These are phyloP conservation scores for Vickermania ingenoplastis DNA, from an alignment of 208 protist species.

Conservation along the genomic window DNA sequence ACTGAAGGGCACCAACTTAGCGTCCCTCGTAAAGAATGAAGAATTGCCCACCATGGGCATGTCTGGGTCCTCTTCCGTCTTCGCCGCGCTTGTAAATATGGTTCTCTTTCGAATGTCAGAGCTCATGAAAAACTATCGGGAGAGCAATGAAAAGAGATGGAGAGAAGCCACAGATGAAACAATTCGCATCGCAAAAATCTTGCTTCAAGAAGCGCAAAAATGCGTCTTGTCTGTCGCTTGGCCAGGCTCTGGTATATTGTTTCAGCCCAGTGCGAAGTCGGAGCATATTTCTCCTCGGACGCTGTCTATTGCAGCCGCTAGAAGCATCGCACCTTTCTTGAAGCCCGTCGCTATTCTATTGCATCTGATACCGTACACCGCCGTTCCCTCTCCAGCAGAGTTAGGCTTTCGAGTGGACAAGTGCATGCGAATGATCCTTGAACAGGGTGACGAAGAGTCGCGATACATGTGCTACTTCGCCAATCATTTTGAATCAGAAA, in stretches of 20 bases:
- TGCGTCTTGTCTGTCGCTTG: constrained; percentile 68
- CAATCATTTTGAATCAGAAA: constrained; percentile 15
- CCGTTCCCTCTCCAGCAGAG: constrained; percentile 27
- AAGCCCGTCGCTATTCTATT: constrained; percentile 45
- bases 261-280: constrained; percentile 17
- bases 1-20: neutral
- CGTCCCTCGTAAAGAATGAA: neutral
- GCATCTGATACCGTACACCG: constrained; percentile 56
- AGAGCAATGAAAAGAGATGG: neutral
- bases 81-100: neutral
- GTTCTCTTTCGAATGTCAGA: neutral
- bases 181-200: constrained; percentile 8
- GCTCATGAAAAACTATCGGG: neutral
- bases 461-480: constrained; percentile 44
- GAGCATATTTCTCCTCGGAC: neutral
- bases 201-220: constrained; percentile 33
- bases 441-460: constrained; percentile 41
- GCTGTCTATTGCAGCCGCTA: constrained; percentile 28
- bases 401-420: constrained; percentile 49
- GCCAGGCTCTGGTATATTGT: constrained; percentile 72
- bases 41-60: neutral
- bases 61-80: neutral
- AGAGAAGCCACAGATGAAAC: constrained; percentile 5
- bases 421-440: constrained; percentile 26
- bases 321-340: constrained; percentile 45